phyloP scores from a whole-genome alignment of 345 rosid genomes.

The Eutrema japonicum region DNA sequence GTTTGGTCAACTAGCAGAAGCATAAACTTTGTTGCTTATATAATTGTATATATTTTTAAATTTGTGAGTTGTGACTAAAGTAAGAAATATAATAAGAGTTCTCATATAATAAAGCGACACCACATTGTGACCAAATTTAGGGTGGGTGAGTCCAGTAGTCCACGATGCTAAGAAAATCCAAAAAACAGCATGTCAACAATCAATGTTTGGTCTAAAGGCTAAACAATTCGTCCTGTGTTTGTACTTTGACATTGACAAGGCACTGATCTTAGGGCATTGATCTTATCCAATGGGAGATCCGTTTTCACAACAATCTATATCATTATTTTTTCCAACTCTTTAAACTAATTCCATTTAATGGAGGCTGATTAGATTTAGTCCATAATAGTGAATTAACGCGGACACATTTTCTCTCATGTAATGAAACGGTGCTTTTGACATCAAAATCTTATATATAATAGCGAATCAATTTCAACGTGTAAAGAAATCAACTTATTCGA shows the following conservation, averaged over 20 bases:
- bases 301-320: background rate
- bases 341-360: background rate
- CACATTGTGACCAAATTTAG: slow-evolving; percentile 5
- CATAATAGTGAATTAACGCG: too few species aligned
- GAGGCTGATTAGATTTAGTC: background rate
- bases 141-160: slow-evolving; percentile 12
- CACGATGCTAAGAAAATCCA: slow-evolving; percentile 25
- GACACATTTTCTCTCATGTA: too few species aligned
- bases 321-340: background rate
- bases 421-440: too few species aligned
- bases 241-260: slow-evolving; percentile 35
- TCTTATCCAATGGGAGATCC: slow-evolving; percentile 32
- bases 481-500: background rate
- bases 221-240: slow-evolving; percentile 26
- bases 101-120: slow-evolving; percentile 6
- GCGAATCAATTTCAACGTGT: background rate
- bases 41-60: background rate
- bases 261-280: slow-evolving; percentile 37
- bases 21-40: slow-evolving; percentile 18
- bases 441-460: background rate
- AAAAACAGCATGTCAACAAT: slow-evolving; percentile 15
- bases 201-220: slow-evolving; percentile 18
- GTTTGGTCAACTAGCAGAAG: slow-evolving; percentile 9
- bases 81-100: background rate
- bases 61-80: background rate